Conservation (phyloP, 2,329 filamentous ascomycete genomes). For the Graphilbum fragrans region DNA sequence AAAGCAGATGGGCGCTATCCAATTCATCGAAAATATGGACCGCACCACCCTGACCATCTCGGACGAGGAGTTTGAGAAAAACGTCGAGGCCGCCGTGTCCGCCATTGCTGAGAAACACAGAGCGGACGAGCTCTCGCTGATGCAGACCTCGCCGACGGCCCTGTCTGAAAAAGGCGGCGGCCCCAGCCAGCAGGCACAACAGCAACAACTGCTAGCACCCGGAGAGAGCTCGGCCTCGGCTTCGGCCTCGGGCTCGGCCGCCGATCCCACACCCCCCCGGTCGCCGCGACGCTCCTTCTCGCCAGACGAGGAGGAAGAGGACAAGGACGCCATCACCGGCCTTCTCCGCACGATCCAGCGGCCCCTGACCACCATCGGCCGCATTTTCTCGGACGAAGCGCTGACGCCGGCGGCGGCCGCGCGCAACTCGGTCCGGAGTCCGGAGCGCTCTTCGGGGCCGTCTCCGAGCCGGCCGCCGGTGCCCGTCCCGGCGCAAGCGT, state of each 20-base stretch:
- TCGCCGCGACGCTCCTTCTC: slow-evolving; percentile 26
- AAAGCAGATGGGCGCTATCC: slow-evolving; percentile 71
- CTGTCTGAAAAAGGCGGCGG: slow-evolving; percentile 31
- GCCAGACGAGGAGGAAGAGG: slow-evolving; percentile 45
- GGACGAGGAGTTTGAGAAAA: slow-evolving; percentile 88
- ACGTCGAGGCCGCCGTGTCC: slow-evolving; percentile 93
- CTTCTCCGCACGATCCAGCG: slow-evolving; percentile 83
- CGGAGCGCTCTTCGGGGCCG: too few species aligned
- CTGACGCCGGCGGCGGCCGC: slow-evolving; percentile 14
- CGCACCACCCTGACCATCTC: slow-evolving; percentile 85
- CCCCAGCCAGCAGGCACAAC: slow-evolving; percentile 3
- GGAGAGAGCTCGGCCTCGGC: slow-evolving; percentile 36
- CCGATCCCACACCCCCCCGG: slow-evolving; percentile 12
- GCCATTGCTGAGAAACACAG: slow-evolving; percentile 87
- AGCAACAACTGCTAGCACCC: slow-evolving; percentile 9
- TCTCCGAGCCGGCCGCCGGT: too few species aligned
- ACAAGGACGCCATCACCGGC: slow-evolving; percentile 71
- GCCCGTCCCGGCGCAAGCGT: too few species aligned
- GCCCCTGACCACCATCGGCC: slow-evolving; percentile 80
- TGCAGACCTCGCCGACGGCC: slow-evolving; percentile 21
- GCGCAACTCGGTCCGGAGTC: too few species aligned
- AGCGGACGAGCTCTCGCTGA: slow-evolving; percentile 28
- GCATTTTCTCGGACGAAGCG: slow-evolving; percentile 75
- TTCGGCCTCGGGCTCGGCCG: neutral
- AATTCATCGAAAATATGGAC: slow-evolving; percentile 95